A percentile compares a stretch with the other conserved stretches of the same genome.
Evolutionary conservation across 352 stramenopile genomes (phyloP).

Genomic region (Phytophthora sojae): DNA sequence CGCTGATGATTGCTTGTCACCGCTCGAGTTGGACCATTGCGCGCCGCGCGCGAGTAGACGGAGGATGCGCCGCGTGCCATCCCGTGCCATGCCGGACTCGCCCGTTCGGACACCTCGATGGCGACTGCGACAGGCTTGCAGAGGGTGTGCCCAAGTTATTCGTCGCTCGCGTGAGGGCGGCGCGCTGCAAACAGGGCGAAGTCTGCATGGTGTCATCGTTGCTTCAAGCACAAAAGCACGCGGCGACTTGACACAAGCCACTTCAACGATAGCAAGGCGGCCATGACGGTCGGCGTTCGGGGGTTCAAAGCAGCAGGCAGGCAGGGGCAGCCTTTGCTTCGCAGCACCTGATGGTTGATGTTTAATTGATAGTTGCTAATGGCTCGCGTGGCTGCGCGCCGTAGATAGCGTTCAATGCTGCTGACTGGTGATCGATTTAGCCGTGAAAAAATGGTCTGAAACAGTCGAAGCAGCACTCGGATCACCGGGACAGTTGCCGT

Average conservation of each 20-base stretch:
- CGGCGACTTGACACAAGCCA: neutral
- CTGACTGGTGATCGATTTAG: conserved; percentile 12
- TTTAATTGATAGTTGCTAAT: neutral
- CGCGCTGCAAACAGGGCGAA: conserved; percentile 1
- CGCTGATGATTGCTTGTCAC: conserved; percentile 32
- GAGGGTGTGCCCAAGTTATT: neutral
- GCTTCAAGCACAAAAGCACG: conserved; percentile 16
- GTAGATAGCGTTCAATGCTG: neutral
- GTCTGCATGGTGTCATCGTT: conserved; percentile 1
- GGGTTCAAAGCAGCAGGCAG: neutral
- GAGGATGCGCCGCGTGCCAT: neutral
- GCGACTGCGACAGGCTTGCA: neutral
- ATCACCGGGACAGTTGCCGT: conserved; percentile 29
- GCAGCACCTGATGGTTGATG: neutral
- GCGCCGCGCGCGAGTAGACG: conserved; percentile 1
- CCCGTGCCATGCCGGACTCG: conserved; percentile 5
- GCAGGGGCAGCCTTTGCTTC: neutral
- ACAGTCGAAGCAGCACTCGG: neutral
- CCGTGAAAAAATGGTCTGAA: neutral
- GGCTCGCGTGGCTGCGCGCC: neutral
- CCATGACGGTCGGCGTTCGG: neutral
- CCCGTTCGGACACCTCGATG: neutral
- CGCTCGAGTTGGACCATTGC: conserved; percentile 5
- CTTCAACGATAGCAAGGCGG: neutral
- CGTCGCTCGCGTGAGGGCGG: neutral